Evolutionary conservation across 306 rosid genomes (phyloP), one percentile per base, ranked within the genome.

Genomic region (Elaeagnus macrophylla): DNA sequence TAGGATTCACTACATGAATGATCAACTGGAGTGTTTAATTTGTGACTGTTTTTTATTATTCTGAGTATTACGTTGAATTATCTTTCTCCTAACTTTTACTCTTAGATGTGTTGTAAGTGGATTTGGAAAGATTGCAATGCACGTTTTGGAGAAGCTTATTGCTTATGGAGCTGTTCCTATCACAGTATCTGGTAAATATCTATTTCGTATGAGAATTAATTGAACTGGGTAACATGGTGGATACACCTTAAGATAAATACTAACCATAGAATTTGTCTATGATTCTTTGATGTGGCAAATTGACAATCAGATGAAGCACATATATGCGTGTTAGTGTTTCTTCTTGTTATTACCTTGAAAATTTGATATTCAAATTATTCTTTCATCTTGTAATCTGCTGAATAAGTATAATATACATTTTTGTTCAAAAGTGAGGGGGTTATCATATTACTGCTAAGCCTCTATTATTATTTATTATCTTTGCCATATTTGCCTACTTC

Each of bases 61-160:
- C 39, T 46, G 36, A 48, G 41, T 45, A 51, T 70, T 51, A 47
- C 55, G 51, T 66, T 75, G 46, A 67, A 65, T 45, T 16, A 19
- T 56, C 56, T 57, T 48, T 67, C 57, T 60, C 67, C 61, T 48
- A 19, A 25, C 32, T 69, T 70, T 64, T 44, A 17, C 12, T 54
- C 65, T 57, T 60, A 93, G 99, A 75, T 93, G 96, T 61, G 95
- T 63, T 42, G 93, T 93, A 48, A 87, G 89, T 20, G 99, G 99
- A 61, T 93, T 83, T 67, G 99, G 99, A 79, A 93, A 93, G 86
- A 87, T 93, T 57, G 95, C 99, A 60, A 49, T 93, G 90, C 96
- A 93, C 82, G 99, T 93, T 71, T 74, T 93, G 61, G 99, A 93
- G 71, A 93, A 93, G 84, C 93, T 93, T 56, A 75, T 84, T 75